Evolutionary conservation across 2,329 filamentous ascomycete genomes (phyloP).

Genomic region (Neopestalotiopsis sp.): DNA sequence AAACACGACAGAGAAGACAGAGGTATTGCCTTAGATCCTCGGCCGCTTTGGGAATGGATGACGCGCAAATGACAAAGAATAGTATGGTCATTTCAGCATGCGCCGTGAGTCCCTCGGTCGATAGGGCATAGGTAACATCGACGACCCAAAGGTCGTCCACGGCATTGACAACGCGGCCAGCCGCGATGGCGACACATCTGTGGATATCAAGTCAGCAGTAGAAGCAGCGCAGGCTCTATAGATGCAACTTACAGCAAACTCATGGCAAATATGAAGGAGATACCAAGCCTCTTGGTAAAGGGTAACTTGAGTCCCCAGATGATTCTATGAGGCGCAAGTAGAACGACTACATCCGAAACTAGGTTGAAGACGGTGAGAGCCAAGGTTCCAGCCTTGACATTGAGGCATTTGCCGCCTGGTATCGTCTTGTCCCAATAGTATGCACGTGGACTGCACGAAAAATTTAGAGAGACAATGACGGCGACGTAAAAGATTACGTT

Average conservation of each 20-base stretch:
- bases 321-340: background rate
- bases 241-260: background rate
- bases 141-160: background rate
- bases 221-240: background rate
- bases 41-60: background rate
- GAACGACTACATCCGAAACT: background rate
- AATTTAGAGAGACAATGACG: background rate
- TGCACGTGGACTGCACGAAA: background rate
- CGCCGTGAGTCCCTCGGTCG: background rate
- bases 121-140: background rate
- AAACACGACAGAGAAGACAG: background rate
- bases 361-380: conserved; percentile 2
- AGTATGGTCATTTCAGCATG: background rate
- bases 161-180: background rate
- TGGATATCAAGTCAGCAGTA: background rate
- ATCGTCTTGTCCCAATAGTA: background rate
- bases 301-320: conserved; percentile 9
- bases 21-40: background rate
- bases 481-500: background rate
- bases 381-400: background rate
- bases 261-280: background rate
- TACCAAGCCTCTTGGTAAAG: background rate
- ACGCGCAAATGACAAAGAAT: background rate
- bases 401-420: background rate
- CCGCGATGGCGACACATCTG: background rate